Base-by-base conservation (phyloP, 202 grass and related monocot genomes). In the Eragrostis tef region DNA sequence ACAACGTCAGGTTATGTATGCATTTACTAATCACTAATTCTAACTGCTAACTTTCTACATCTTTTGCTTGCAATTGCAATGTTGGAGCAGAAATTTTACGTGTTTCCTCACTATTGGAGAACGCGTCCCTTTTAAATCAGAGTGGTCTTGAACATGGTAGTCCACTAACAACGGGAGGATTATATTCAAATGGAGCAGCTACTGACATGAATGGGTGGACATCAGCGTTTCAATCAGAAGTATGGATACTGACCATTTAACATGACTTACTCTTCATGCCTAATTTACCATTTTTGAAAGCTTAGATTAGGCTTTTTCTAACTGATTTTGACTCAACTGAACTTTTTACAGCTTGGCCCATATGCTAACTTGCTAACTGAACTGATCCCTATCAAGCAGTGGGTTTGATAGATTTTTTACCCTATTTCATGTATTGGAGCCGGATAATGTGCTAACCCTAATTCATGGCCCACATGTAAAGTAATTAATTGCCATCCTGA, bases 1-100 rank as follows among this genome's bases (percentile, higher is more conserved):
- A 91, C 86, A 77, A 66, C 21, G 19, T 75, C n/a, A 51, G 67
- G 79, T 75, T 81, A 67, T 86, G 25, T 73, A 81, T 85, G 72
- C 39, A 91, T 85, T 84, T 91, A 73, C 80, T 84, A 71, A 87
- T 87, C 76, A 87, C 87, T 99, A 91, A 93, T 92, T 85, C 88
- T 96, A 93, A 95, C 90, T 85, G 93, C 90, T 99, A 91, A 96
- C 89, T 85, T 84, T 77, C 53, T 86, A 93, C 79, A 85, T 91
- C 83, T 94, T 97, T 83, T 97, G 75, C 79, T 92, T 94, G 90
- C 74, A 92, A 94, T 94, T 91, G 87, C 83, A 90, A 87, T 94
- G 90, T 88, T 99, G 92, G 88, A 99, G 84, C 96, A 99, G 96
- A 99, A 95, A 99, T 99, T 91, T 93, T 95, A 88, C 93, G 96